phyloP scores from a whole-genome alignment of 192 early-diverging fungal genomes.

The Coemansia pectinata region DNA sequence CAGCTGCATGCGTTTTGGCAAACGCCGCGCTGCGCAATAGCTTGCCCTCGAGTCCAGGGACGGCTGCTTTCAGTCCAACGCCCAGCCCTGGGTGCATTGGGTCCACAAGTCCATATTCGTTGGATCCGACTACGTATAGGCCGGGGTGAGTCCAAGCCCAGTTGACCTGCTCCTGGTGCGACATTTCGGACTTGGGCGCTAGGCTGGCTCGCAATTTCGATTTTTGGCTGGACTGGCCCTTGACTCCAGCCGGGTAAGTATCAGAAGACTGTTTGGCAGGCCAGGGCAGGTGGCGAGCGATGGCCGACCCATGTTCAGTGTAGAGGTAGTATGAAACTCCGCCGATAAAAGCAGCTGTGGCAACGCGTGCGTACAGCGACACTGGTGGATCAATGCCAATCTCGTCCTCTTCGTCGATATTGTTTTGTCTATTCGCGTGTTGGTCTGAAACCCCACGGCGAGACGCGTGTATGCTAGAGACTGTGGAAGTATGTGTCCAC shows the following conservation, averaged over 20 bases:
- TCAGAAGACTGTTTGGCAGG: not conserved
- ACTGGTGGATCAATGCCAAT: slow-evolving; percentile 33
- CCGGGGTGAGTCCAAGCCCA: slow-evolving; percentile 52
- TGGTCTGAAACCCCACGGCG: not conserved
- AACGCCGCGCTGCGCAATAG: slow-evolving; percentile 39
- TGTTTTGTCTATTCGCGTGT: not conserved
- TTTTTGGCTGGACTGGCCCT: not conserved
- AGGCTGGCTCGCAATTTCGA: slow-evolving; percentile 17
- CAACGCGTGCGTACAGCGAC: slow-evolving; percentile 28
- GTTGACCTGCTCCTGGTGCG: slow-evolving; percentile 30
- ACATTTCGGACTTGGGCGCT: slow-evolving; percentile 25
- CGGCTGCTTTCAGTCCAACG: slow-evolving; percentile 18
- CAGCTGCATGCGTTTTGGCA: slow-evolving; percentile 36
- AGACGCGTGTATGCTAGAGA: not conserved
- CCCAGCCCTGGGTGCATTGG: slow-evolving; percentile 29
- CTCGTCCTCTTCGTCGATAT: not conserved
- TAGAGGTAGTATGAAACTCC: slow-evolving; percentile 37
- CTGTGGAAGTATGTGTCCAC: too few relatives aligned
- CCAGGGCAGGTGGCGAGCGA: slow-evolving; percentile 29
- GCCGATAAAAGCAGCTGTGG: slow-evolving; percentile 24
- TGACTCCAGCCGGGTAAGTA: not conserved
- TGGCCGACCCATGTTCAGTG: slow-evolving; percentile 12
- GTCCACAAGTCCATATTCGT: slow-evolving; percentile 37
- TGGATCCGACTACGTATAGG: slow-evolving; percentile 41
- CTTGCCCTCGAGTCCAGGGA: slow-evolving; percentile 38